Evolutionary conservation across 2,329 filamentous ascomycete genomes (phyloP).

Genomic region (Epichloe bromicola): DNA sequence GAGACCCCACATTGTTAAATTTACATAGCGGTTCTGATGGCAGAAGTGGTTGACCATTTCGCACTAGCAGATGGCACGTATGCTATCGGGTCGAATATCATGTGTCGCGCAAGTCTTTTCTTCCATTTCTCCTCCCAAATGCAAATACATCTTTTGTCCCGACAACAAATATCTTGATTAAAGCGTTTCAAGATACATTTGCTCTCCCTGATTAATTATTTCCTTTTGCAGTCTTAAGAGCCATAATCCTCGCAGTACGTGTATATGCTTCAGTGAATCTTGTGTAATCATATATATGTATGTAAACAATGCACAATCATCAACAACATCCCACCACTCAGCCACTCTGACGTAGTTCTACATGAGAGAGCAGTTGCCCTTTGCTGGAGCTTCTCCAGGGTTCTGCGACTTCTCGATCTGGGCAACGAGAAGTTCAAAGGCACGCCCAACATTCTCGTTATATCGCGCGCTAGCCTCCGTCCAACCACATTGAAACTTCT

Average conservation of each 20-base stretch:
- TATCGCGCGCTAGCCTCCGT: slow-evolving; percentile 90
- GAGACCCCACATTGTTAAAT: too few relatives aligned
- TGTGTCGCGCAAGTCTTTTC: too few relatives aligned
- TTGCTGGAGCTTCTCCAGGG: slow-evolving; percentile 68
- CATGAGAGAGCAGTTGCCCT: slow-evolving; percentile 78
- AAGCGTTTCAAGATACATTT: too few relatives aligned
- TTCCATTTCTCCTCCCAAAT: too few relatives aligned
- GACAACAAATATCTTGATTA: too few relatives aligned
- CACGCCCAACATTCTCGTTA: slow-evolving; percentile 84
- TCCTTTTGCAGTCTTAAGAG: too few relatives aligned
- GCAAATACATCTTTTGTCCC: too few relatives aligned
- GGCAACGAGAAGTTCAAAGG: slow-evolving; percentile 86
- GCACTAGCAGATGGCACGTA: too few relatives aligned
- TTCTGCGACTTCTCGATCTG: slow-evolving; percentile 94
- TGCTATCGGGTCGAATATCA: too few relatives aligned
- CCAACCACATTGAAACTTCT: slow-evolving; percentile 84
- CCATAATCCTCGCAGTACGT: not conserved
- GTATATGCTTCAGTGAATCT: not conserved
- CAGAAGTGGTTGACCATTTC: too few relatives aligned
- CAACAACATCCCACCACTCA: not conserved
- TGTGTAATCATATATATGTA: not conserved
- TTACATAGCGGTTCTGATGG: too few relatives aligned
- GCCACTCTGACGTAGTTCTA: slow-evolving; percentile 26
- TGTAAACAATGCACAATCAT: not conserved
- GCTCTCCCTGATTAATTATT: too few relatives aligned